Evolutionary conservation across 108 stramenopile species (phyloP).

Genomic region (Cyclotella sp.): DNA sequence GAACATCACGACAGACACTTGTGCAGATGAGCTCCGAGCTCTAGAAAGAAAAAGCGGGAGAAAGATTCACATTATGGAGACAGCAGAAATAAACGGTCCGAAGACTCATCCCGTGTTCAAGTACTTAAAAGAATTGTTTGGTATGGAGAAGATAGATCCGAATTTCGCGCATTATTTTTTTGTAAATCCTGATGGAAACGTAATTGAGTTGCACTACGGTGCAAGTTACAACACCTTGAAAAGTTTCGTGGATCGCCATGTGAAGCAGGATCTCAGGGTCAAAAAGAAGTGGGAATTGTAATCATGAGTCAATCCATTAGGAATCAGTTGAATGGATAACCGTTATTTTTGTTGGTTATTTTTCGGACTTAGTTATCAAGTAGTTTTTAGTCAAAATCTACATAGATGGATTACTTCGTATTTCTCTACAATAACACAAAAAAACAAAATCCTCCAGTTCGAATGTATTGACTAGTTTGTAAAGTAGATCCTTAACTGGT

Average conservation of each 20-base stretch:
- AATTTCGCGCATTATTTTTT: constrained; percentile 47
- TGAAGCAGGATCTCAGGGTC: constrained; percentile 29
- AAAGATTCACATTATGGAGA: constrained; percentile 51
- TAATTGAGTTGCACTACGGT: constrained; percentile 45
- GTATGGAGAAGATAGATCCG: constrained; percentile 38
- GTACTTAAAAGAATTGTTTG: constrained; percentile 40
- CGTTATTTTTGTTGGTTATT: too few relatives aligned
- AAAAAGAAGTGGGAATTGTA: constrained; percentile 14
- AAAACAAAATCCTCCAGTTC: too few relatives aligned
- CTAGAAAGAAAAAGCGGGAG: constrained; percentile 23
- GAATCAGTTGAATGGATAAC: too few relatives aligned
- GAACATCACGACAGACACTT: constrained; percentile 20
- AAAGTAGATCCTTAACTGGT: too few relatives aligned
- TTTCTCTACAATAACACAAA: too few relatives aligned
- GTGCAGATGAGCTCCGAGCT: constrained; percentile 28
- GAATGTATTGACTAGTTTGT: too few relatives aligned
- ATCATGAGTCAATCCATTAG: background rate
- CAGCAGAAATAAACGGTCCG: constrained; percentile 37
- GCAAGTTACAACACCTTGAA: constrained; percentile 40
- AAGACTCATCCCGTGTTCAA: constrained; percentile 48
- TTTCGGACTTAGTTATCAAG: too few relatives aligned
- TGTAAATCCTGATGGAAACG: constrained; percentile 43
- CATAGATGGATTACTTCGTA: too few relatives aligned
- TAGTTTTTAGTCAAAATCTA: too few relatives aligned
- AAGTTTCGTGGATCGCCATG: constrained; percentile 41